These are phyloP conservation scores for Panellus pusillus DNA, from an alignment of 768 basidiomycete species.

Conservation along the genomic window DNA sequence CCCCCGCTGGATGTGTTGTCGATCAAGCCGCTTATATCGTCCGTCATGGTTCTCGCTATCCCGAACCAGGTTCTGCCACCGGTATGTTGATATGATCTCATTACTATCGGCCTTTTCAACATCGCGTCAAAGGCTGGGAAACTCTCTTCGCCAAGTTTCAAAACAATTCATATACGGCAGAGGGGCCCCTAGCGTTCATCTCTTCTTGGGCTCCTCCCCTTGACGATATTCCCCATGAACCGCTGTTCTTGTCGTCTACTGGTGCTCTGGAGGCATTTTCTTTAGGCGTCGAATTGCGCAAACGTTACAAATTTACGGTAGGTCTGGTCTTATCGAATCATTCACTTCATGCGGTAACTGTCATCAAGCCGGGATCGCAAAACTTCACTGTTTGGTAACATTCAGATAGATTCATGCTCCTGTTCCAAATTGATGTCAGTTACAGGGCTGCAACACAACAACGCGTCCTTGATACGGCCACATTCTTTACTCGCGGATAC, in stretches of 20 bases:
- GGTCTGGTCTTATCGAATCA: no score
- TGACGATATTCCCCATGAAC: slow-evolving; percentile 39
- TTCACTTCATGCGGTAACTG: no score
- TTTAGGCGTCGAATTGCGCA: slow-evolving; percentile 40
- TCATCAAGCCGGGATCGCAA: slow-evolving; percentile 29
- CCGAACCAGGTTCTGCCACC: slow-evolving; percentile 19
- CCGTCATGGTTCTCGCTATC: slow-evolving; percentile 38
- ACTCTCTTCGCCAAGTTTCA: slow-evolving; percentile 39
- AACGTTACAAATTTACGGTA: slow-evolving; percentile 38
- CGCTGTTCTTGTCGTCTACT: slow-evolving; percentile 38
- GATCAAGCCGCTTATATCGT: slow-evolving; percentile 46
- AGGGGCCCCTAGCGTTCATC: slow-evolving; percentile 39
- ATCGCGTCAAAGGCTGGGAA: slow-evolving; percentile 39
- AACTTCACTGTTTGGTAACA: slow-evolving; percentile 47
- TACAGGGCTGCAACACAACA: slow-evolving; percentile 43
- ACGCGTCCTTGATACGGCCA: slow-evolving; percentile 42
- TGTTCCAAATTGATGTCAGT: not conserved
- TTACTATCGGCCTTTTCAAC: not conserved
- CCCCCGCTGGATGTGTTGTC: slow-evolving; percentile 39
- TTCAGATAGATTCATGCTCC: no score
- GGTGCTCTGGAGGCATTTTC: slow-evolving; percentile 41
- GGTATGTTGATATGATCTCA: no score
- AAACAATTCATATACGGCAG: slow-evolving; percentile 38
- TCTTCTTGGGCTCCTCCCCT: slow-evolving; percentile 42
- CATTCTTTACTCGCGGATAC: slow-evolving; percentile 41